Conservation (phyloP, 371 early-diverging fungal genomes). For the Mortierella sp. region DNA sequence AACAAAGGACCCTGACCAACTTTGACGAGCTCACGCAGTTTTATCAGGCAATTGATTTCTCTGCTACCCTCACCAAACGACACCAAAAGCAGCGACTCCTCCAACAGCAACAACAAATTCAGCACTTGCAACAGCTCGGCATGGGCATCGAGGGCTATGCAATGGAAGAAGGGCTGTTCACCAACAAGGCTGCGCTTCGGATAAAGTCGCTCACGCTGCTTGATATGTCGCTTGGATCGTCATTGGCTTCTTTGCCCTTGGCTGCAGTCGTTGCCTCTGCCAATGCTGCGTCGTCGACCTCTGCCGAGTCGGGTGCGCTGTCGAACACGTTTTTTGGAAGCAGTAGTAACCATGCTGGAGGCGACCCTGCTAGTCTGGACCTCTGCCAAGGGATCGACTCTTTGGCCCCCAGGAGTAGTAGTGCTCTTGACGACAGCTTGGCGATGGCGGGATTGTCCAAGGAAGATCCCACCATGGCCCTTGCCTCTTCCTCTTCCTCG, state of each 20-base stretch:
- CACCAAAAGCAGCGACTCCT: slow-evolving; percentile 39
- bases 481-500: slow-evolving; percentile 25
- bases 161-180: slow-evolving; percentile 39
- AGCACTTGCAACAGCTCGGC: background rate
- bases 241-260: slow-evolving; percentile 17
- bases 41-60: slow-evolving; percentile 55
- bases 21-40: slow-evolving; percentile 46
- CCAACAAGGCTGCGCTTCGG: slow-evolving; percentile 53
- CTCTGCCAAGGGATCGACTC: slow-evolving; percentile 41
- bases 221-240: slow-evolving; percentile 39
- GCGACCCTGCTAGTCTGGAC: slow-evolving; percentile 23
- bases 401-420: slow-evolving; percentile 11
- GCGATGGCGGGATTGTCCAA: slow-evolving; percentile 16
- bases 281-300: slow-evolving; percentile 18
- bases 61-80: slow-evolving; percentile 35
- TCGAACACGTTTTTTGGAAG: slow-evolving; percentile 51
- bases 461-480: background rate
- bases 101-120: background rate
- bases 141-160: slow-evolving; percentile 33
- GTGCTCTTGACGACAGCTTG: slow-evolving; percentile 12
- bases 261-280: slow-evolving; percentile 6
- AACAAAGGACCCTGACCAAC: slow-evolving; percentile 53
- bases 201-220: slow-evolving; percentile 54
- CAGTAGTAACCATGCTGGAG: slow-evolving; percentile 26
- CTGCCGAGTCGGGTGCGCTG: slow-evolving; percentile 4